A percentile compares a stretch with the other conserved stretches of the same genome.
Evolutionary conservation across 73 alveolate species (phyloP).

Genomic region (Paramecium biaurelia): DNA sequence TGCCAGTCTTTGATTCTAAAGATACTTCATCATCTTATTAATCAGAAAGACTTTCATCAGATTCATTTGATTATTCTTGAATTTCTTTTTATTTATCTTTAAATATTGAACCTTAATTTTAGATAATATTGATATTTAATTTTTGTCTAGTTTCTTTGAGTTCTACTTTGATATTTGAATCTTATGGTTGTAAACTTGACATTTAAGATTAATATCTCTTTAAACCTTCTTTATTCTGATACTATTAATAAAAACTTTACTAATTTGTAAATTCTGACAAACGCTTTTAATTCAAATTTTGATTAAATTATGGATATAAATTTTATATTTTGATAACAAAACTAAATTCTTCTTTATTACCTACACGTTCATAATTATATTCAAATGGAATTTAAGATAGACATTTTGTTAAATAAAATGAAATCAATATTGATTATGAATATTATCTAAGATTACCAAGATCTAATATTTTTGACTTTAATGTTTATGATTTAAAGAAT

Average conservation of each 20-base stretch:
- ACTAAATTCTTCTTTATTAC: neutral
- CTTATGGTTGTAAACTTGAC: neutral
- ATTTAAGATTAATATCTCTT: neutral
- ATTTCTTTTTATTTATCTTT: neutral
- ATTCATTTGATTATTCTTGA: neutral
- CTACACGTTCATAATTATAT: slow-evolving; percentile 2
- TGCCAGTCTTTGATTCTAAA: neutral
- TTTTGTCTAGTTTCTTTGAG: neutral
- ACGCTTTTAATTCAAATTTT: neutral
- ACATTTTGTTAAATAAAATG: neutral
- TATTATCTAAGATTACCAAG: neutral
- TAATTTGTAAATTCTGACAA: neutral
- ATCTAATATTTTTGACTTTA: neutral
- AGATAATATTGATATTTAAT: neutral
- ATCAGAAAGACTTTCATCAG: neutral
- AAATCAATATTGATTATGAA: neutral
- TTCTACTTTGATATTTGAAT: neutral
- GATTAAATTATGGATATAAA: neutral
- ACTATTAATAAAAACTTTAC: neutral
- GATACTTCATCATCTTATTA: neutral
- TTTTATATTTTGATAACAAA: neutral
- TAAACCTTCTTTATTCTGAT: neutral
- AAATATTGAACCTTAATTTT: neutral
- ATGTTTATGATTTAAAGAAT: neutral
- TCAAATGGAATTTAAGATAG: neutral